Evolutionary conservation across 768 basidiomycete species (phyloP), one percentile per base, ranked within the genome.

Genomic region (Mycena belliarum): DNA sequence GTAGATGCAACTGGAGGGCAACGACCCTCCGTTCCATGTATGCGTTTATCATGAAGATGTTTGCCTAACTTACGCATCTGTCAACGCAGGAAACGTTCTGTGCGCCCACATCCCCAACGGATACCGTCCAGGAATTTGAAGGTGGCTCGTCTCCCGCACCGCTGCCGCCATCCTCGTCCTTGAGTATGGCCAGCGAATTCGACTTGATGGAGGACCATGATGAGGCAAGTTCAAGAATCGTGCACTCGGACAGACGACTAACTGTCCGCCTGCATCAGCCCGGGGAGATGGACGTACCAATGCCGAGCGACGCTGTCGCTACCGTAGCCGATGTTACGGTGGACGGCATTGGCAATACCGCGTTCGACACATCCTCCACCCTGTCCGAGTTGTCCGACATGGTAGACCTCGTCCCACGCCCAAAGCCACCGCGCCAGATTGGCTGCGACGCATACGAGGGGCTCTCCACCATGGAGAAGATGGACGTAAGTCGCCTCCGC

Each of bases 401-500:
- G 40, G 45, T 53, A 4, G 40, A 32, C n/a, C 44, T 59, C 15
- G 8, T 52, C 21, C 6, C 37, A n/a, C 68, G 65, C 23, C 32
- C 21, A 23, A 54, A 50, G 52, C 44, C 58, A 1, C 54, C 58
- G 3, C 70, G 63, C 14, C 76, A 74, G 29, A 52, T 62, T 5
- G 75, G 79, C 16, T 78, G 76, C 49, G 68, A 67, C 28, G 78
- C 73, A 5, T 83, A 81, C 57, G 79, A 82, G 56, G 63, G 64
- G 23, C 69, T 85, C 3, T 68, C 76, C 1, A 69, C 65, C 2
- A 47, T 83, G 9, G 80, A 82, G 61, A 85, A 84, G 65, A 68
- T 82, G 16, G 82, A 82, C 49, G 84, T 82, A 59, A n/a, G n/a
- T n/a, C 65, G 81, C 66, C 23, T 32, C 16, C 26, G 29, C 55